phyloP scores from a whole-genome alignment of 768 basidiomycete species.

The Lactarius pseudohatsudake region DNA sequence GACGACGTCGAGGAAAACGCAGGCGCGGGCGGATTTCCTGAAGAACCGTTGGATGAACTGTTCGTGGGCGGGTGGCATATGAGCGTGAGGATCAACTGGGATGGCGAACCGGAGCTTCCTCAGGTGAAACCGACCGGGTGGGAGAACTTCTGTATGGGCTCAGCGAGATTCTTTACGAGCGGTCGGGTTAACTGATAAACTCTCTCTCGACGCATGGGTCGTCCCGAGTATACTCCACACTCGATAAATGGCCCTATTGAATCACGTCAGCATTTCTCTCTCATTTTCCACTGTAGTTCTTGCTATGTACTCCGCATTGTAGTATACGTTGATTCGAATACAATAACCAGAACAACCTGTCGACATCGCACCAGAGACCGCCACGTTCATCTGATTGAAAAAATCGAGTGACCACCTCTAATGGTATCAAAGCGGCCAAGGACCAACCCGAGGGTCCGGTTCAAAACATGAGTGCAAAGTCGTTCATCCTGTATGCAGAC shows the following conservation, averaged over 20 bases:
- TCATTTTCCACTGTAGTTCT: not conserved
- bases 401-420: no score
- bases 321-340: not conserved
- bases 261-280: not conserved
- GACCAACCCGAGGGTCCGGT: not conserved
- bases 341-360: not conserved
- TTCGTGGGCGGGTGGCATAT: not conserved
- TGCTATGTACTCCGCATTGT: not conserved
- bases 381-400: not conserved
- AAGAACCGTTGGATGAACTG: not conserved
- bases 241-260: not conserved
- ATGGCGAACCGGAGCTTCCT: conserved; percentile 12
- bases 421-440: no score
- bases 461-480: not conserved
- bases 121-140: not conserved
- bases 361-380: not conserved
- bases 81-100: conserved; percentile 9
- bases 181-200: not conserved
- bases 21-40: no score
- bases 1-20: not conserved
- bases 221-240: no score
- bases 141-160: not conserved
- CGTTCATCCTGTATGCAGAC: not conserved
- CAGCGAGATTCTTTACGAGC: conserved; percentile 6
- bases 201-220: not conserved